Evolutionary conservation across 2,329 filamentous ascomycete species (phyloP), one percentile per base, ranked within the genome.

Genomic region (Aspergillus terreus): DNA sequence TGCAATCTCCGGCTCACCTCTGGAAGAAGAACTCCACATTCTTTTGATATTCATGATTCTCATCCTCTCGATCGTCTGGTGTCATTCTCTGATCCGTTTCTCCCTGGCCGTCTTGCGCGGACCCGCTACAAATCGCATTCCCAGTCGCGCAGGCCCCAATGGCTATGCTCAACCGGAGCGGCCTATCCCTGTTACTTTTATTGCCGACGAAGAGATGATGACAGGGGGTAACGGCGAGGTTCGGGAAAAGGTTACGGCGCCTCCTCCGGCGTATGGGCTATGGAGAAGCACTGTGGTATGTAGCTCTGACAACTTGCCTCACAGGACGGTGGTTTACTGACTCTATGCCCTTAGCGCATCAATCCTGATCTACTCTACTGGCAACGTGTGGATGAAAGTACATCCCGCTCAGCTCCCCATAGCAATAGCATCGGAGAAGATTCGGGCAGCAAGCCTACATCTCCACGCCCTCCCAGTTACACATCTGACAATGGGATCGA

Each of bases 341-440:
- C 27, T 10, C 7, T 30, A 30, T 30, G 6, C 23, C 23, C n/a
- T 21, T 43, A 88, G 82, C 80, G 88, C 44, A 86, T 91, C 30
- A 87, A 95, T 62, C 90, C 90, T 1, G 83, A 92, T 63, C 77
- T 90, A 12, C 77, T 95, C 23, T 90, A 88, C 66, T 95, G 90
- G 90, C 84, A 87, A 68, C 82, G 86, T 35, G 87, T 84, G 58
- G 50, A 63, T 56, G 52, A 57, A n/a, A 42, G 48, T 38, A 32
- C 36, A 19, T 36, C 23, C 5, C 21, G 44, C 30, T 21, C 36
- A n/a, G 35, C 19, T 2, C 44, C 44, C 36, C 41, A 33, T 23
- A 17, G 15, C 21, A 49, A 50, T 17, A 36, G 45, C n/a, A 35
- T 12, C 17, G 43, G 48, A 32, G 44, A 52, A 40, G 51, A 36